Evolutionary conservation across 805 yeast species (phyloP).

Genomic region (Candida saitoana): DNA sequence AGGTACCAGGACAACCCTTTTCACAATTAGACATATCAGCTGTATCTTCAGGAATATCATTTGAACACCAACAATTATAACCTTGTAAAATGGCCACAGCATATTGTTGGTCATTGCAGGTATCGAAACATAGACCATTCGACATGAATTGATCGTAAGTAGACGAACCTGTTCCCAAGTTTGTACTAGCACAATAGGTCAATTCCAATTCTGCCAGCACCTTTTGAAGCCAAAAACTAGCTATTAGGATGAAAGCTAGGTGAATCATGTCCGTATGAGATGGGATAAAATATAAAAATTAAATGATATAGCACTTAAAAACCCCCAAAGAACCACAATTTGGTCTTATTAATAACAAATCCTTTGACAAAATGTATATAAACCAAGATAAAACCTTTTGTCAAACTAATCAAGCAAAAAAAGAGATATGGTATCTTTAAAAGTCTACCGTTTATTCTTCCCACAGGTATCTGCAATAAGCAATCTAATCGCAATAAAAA

Average conservation of each 20-base stretch:
- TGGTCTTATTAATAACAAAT: too few species aligned
- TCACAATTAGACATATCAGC: constrained; percentile 32
- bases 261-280: too few species aligned
- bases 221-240: not conserved
- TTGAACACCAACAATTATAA: constrained; percentile 60
- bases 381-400: too few species aligned
- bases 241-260: not conserved
- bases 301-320: too few species aligned
- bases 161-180: constrained; percentile 11
- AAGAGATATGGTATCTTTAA: too few species aligned
- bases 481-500: too few species aligned
- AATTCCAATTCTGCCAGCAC: constrained; percentile 2
- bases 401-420: too few species aligned
- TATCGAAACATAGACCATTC: constrained; percentile 49
- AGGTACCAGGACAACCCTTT: constrained; percentile 41
- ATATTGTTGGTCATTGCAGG: constrained; percentile 40
- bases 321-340: too few species aligned
- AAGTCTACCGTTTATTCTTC: too few species aligned
- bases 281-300: too few species aligned
- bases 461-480: too few species aligned
- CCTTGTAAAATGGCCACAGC: constrained; percentile 52
- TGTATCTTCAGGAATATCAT: constrained; percentile 44
- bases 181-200: constrained; percentile 20
- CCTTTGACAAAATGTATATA: too few species aligned
- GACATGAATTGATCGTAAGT: constrained; percentile 26